Evolutionary conservation across 441 rosid species (phyloP).

Genomic region (Rhodomyrtus psidioides): DNA sequence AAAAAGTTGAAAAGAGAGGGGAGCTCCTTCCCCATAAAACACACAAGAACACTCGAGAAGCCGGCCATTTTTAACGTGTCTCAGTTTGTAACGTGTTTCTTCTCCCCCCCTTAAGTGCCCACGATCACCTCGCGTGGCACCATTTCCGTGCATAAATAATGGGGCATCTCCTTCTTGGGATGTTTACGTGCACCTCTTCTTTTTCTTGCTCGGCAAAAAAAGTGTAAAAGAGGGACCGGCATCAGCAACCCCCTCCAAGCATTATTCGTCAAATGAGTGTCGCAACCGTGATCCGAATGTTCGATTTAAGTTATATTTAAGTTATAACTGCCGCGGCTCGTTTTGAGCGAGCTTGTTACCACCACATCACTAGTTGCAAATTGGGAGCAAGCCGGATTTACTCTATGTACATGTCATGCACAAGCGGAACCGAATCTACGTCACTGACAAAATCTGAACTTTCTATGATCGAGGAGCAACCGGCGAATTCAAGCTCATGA

Average conservation of each 20-base stretch:
- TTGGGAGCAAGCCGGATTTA: background rate
- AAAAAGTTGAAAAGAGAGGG: background rate
- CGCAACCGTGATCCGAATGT: background rate
- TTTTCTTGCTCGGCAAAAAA: background rate
- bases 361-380: background rate
- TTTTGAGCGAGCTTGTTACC: background rate
- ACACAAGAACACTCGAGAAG: background rate
- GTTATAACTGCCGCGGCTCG: background rate
- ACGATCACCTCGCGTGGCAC: too few species aligned
- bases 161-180: too few species aligned
- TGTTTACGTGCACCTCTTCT: too few species aligned
- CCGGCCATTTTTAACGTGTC: background rate
- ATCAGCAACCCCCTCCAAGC: background rate
- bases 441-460: background rate
- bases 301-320: background rate
- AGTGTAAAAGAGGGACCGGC: background rate
- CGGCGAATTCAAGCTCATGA: background rate
- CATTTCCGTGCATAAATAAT: too few species aligned
- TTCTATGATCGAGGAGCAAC: background rate
- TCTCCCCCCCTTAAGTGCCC: too few species aligned
- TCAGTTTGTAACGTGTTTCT: background rate
- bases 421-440: background rate
- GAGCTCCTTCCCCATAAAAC: background rate
- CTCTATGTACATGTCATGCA: background rate
- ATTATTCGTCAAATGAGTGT: background rate